Base-by-base conservation (phyloP, 2,329 filamentous ascomycete genomes). In the Penicillium palitans region DNA sequence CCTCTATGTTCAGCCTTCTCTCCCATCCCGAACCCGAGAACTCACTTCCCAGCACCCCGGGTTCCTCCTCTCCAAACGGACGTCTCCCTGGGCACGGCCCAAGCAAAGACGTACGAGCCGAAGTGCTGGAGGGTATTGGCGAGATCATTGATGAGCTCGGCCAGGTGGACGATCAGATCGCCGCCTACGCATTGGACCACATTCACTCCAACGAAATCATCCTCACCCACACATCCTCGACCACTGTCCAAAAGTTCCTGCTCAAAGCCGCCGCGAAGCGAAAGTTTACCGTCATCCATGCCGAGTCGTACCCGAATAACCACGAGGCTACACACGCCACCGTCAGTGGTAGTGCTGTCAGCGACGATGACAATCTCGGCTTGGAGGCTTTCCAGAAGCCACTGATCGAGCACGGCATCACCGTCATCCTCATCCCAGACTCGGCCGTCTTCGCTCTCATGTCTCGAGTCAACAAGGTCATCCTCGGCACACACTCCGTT, bases 71-170 rank as follows among this genome's bases (percentile, higher is more conserved):
- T 39, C 74, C 69, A 63, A 75, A 68, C 24, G 74, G 74, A 13
- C 67, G 68, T 49, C 42, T 70, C 3, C 66, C 69, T 19, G 68
- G 69, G 8, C 68, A 73, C 29, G 61, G 63, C 9, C 68, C 63
- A 29, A 68, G 56, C 54, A 84, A 90, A 60, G 89, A 96, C 62
- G 81, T 98, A 58, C 90, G 92, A 60, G 91, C 91, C 15, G 95
- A 98, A 75, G 89, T 98, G 27, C 88, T 97, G 64, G 90, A 95
- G 68, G 95, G 93, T 42, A 97, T 99, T 68, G 88, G 91, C 68
- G 95, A 99, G 74, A 92, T 99, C 60, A 90, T 96, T 74, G 95
- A 99, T 71, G 95, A 99, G 77, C 87, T 99, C 57, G 89, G 90
- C 64, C 90, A 93, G 71, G 92, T 92, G 8, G 95, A 97, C 72